Conservation (phyloP, 768 basidiomycete species). For the Russula abietina region DNA sequence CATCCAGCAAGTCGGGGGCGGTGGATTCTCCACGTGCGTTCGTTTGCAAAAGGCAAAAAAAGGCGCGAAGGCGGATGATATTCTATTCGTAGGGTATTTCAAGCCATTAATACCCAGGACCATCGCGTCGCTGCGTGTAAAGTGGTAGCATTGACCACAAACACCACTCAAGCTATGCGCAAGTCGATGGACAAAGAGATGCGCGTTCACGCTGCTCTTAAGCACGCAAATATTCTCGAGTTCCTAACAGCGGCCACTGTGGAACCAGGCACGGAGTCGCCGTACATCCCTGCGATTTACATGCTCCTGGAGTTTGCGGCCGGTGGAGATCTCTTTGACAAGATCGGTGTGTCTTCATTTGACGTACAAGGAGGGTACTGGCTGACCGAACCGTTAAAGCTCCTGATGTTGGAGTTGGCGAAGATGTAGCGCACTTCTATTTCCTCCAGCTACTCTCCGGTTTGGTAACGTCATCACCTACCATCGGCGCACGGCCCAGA, state of each 20-base stretch:
- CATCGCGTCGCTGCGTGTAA: slow-evolving; percentile 84
- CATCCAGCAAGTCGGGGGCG: slow-evolving; percentile 74
- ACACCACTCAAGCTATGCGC: slow-evolving; percentile 61
- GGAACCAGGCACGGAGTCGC: slow-evolving; percentile 47
- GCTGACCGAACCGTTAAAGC: slow-evolving; percentile 40
- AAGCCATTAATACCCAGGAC: slow-evolving; percentile 62
- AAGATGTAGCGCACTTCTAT: slow-evolving; percentile 85
- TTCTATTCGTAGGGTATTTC: slow-evolving; percentile 58
- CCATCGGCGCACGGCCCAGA: background rate
- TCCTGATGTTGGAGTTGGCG: slow-evolving; percentile 81
- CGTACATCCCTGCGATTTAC: slow-evolving; percentile 77
- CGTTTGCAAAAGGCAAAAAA: background rate
- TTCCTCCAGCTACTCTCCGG: slow-evolving; percentile 82
- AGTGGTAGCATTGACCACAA: slow-evolving; percentile 56
- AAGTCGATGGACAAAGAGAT: slow-evolving; percentile 91
- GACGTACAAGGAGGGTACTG: background rate
- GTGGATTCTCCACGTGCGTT: slow-evolving; percentile 74
- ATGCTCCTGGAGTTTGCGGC: slow-evolving; percentile 89
- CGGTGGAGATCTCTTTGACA: slow-evolving; percentile 96
- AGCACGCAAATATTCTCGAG: slow-evolving; percentile 75
- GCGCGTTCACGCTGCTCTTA: slow-evolving; percentile 74
- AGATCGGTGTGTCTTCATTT: slow-evolving; percentile 69
- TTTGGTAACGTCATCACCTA: slow-evolving; percentile 47
- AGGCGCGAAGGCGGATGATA: background rate
- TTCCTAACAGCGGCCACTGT: slow-evolving; percentile 76